Base-by-base conservation (phyloP, 257 asterid genomes). In the Solanum bukasovii region DNA sequence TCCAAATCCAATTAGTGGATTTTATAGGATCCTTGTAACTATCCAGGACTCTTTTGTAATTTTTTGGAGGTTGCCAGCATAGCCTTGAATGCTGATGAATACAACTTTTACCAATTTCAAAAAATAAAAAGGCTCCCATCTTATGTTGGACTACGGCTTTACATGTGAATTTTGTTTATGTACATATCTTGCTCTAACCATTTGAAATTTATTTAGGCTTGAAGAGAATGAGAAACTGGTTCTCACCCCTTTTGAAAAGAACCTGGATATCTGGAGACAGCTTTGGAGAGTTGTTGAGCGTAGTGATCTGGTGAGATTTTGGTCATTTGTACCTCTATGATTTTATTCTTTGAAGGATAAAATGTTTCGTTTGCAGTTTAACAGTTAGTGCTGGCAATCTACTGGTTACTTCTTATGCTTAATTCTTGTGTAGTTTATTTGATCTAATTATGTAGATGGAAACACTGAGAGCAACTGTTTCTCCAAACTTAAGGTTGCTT, bases 221-320 rank as follows among this genome's bases (percentile, higher is more conserved):
- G 99, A 97, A 92, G 98, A 96, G 90, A 97, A 97, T 37, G 98
- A 96, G 92, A 96, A 92, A 70, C 94, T 97, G 72, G 98, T 97
- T 87, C 94, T 97, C 85, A 97, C 99, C 42, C 99, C 99, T 88
- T 97, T 97, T 92, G 99, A 97, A 93, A 97, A 97, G 93, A 97
- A 97, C 89, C 92, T 97, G 65, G 99, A 96, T 93, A 97, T 97
- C 87, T 97, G 99, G 99, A 94, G 99, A 90, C 99, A 97, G 89
- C 99, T 97, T 88, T 97, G 99, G 99, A 96, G 99, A 93, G 99
- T 97, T 90, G 98, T 97, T 86, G 99, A 97, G 90, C 98, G 99
- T 67, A 94, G 99, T 92, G 99, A 97, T 91, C 92, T 97, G 99
- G 99, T 97, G 91, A 93, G 95, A 56, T 87, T 8, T 33, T 73